Percentiles rank a stretch among this genome's conserved stretches.
Conservation (phyloP, 2,329 filamentous ascomycete species). For the Aureobasidium sp. region DNA sequence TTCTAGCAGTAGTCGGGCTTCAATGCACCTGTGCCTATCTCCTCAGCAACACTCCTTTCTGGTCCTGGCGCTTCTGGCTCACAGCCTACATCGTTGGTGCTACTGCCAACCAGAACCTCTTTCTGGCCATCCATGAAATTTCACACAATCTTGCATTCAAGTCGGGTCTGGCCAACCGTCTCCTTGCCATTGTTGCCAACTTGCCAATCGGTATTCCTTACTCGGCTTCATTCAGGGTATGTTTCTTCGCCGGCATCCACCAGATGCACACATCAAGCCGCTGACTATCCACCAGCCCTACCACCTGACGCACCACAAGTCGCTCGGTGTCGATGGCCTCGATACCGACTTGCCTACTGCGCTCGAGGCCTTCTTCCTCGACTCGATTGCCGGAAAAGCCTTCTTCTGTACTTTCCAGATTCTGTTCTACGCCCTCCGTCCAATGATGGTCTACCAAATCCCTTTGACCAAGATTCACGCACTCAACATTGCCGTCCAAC, state of each 20-base stretch:
- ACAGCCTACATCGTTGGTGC: conserved; percentile 88
- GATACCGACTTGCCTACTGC: conserved; percentile 93
- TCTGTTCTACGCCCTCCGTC: conserved; percentile 93
- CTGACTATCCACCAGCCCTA: conserved; percentile 57
- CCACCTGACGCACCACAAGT: conserved; percentile 98
- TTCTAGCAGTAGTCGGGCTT: conserved; percentile 72
- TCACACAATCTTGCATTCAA: conserved; percentile 94
- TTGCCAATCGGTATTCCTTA: conserved; percentile 93
- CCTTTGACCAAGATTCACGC: conserved; percentile 80
- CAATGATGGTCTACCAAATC: conserved; percentile 87
- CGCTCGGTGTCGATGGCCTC: conserved; percentile 88
- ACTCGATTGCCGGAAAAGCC: conserved; percentile 91
- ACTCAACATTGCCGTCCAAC: conserved; percentile 71
- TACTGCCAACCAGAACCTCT: conserved; percentile 96
- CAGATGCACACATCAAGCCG: background rate
- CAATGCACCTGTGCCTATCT: conserved; percentile 73
- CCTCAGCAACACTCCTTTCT: conserved; percentile 68
- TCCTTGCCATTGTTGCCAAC: conserved; percentile 90
- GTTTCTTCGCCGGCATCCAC: conserved; percentile 26
- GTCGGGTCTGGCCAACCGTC: conserved; percentile 68
- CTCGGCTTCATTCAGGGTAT: conserved; percentile 84
- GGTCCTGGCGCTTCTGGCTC: conserved; percentile 77
- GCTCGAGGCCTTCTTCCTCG: conserved; percentile 83
- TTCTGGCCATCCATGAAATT: conserved; percentile 97
- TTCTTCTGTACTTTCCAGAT: conserved; percentile 99